A percentile compares a stretch with the other conserved stretches of the same genome.
phyloP scores from a whole-genome alignment of 257 asterid genomes.

The Avicennia marina region DNA sequence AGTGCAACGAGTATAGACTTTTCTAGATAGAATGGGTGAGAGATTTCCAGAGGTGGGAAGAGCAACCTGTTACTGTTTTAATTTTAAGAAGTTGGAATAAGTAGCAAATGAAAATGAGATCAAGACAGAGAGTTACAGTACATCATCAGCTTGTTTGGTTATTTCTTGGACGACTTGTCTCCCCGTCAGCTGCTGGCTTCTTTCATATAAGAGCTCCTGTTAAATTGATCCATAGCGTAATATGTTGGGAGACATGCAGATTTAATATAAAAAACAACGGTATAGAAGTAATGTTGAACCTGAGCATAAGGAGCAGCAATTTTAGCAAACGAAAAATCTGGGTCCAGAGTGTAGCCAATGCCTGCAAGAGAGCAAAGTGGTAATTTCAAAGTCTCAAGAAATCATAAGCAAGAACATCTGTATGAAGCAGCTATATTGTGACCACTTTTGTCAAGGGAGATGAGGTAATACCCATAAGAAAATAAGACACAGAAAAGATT shows the following conservation, averaged over 20 bases:
- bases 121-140: slow-evolving; percentile 12
- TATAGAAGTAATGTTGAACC: slow-evolving; percentile 27
- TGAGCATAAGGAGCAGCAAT: slow-evolving; percentile 97
- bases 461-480: too few species aligned
- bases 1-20: too few species aligned
- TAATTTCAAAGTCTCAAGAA: background rate
- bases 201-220: slow-evolving; percentile 80
- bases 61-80: too few species aligned
- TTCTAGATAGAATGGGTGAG: too few species aligned
- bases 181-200: slow-evolving; percentile 59
- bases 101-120: background rate
- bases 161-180: slow-evolving; percentile 69
- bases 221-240: background rate
- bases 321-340: slow-evolving; percentile 80
- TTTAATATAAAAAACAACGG: too few species aligned
- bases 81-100: too few species aligned
- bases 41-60: too few species aligned
- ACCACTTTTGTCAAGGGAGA: too few species aligned
- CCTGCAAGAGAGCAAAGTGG: slow-evolving; percentile 37
- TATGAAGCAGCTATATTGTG: too few species aligned
- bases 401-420: background rate
- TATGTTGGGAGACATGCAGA: background rate
- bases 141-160: slow-evolving; percentile 87
- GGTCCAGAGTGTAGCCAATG: slow-evolving; percentile 79
- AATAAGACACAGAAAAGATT: too few species aligned